Base-by-base conservation (phyloP, 306 rosid genomes). In the Lathyrus sativus region DNA sequence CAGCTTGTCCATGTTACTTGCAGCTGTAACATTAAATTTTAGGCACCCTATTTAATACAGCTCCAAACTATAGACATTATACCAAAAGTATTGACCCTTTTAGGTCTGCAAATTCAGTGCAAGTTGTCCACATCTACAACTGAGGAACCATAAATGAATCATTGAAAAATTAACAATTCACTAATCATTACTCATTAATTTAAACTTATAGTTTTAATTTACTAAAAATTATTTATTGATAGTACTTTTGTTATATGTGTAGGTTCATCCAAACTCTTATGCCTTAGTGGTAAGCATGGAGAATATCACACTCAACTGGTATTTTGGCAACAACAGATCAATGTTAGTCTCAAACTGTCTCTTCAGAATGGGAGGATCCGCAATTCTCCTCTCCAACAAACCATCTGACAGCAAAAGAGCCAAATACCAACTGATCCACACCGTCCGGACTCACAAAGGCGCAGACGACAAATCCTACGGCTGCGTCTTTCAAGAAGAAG, bases 231-330 rank as follows among this genome's bases (percentile, higher is more conserved):
- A 0, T 19, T 22, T 10, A 53, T 11, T 24, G 8, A 53, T 24
- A 4, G 35, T 33, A 50, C 7, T 17, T 50, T 18, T 50, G 12
- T 39, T 63, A 0, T 18, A 12, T 12, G 5, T 61, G 2, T 19
- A 91, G 96, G 93, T 79, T 26, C 96, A 87, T 35, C 93, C 89
- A 10, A 88, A 89, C 78, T 83, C 95, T 1, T 87, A 89, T 50
- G 97, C 97, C 29, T 69, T 91, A 2, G 97, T 91, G 62, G 97
- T 91, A 0, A 89, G 91, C 90, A 88, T 77, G 93, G 97, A 88
- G 85, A 91, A 88, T 81, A 86, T 91, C 31, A 91, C 97, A 8
- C 89, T 91, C 3, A 91, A 87, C 60, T 88, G 96, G 93, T 91
- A 87, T 73, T 75, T 82, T 11, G 97, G 97, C 48, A 91, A 89